phyloP scores from a whole-genome alignment of 176 grass and related monocot species.

The Triticum timopheevii region DNA sequence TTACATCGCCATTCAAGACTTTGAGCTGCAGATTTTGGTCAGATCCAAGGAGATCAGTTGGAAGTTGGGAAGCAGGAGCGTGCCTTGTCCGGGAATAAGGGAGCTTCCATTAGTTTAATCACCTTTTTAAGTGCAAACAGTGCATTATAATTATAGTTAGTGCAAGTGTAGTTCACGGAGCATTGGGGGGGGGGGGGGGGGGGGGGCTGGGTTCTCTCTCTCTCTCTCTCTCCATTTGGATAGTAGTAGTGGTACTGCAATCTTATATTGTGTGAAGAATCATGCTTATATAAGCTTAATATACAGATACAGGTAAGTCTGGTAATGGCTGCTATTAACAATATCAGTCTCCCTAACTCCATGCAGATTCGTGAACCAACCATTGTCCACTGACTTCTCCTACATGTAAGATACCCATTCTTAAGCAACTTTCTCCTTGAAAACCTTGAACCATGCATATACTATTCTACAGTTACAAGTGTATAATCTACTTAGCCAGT shows the following conservation, averaged over 20 bases:
- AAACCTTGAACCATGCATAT: background rate
- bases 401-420: background rate
- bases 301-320: no score
- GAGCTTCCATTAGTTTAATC: slow-evolving; percentile 40
- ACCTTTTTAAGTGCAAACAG: background rate
- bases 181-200: background rate
- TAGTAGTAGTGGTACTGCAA: no score
- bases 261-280: no score
- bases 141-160: slow-evolving; percentile 8
- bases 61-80: slow-evolving; percentile 53
- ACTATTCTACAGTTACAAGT: background rate
- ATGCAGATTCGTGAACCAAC: no score
- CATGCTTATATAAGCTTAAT: no score
- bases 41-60: slow-evolving; percentile 48
- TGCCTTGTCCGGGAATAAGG: slow-evolving; percentile 59
- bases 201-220: no score
- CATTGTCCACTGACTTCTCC: no score
- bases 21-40: slow-evolving; percentile 26
- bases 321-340: no score
- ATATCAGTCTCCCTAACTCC: no score
- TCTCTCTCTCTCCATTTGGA: no score
- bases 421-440: background rate
- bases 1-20: slow-evolving; percentile 25
- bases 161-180: slow-evolving; percentile 31
- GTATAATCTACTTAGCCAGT: background rate